Evolutionary conservation across 2,329 filamentous ascomycete genomes (phyloP).

Genomic region (Hymenotorrendiella dingleyae): DNA sequence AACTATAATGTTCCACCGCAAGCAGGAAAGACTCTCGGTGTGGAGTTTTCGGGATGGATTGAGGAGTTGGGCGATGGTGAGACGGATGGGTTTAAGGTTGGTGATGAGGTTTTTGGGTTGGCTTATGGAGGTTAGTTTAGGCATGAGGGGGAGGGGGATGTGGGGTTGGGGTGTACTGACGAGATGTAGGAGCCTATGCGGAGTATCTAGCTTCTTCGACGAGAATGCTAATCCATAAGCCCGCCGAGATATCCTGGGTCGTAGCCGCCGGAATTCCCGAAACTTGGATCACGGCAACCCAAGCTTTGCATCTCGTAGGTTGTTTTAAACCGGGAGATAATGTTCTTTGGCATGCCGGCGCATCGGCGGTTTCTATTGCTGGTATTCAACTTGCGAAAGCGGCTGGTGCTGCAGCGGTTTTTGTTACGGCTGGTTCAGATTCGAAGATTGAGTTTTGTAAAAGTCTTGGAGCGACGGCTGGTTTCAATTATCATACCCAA

Average conservation of each 20-base stretch:
- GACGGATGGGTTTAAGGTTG: conserved; percentile 59
- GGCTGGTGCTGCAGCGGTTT: conserved; percentile 65
- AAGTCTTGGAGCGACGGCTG: conserved; percentile 69
- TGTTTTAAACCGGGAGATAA: conserved; percentile 64
- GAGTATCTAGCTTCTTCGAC: conserved; percentile 74
- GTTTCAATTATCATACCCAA: conserved; percentile 76
- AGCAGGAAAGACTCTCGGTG: conserved; percentile 63
- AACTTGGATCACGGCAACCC: conserved; percentile 86
- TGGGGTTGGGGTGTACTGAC: too few relatives aligned
- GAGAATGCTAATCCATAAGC: conserved; percentile 80
- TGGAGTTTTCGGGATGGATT: conserved; percentile 71
- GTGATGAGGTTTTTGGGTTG: conserved; percentile 83
- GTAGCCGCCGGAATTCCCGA: conserved; percentile 78
- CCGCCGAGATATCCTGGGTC: conserved; percentile 63
- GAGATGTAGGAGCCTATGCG: conserved; percentile 83
- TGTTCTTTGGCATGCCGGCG: conserved; percentile 88
- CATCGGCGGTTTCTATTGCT: conserved; percentile 77
- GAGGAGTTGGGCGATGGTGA: conserved; percentile 35
- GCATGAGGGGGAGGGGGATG: too few relatives aligned
- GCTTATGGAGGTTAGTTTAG: conserved; percentile 90
- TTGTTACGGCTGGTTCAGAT: conserved; percentile 72
- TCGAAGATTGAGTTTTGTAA: conserved; percentile 76
- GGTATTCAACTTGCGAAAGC: conserved; percentile 75
- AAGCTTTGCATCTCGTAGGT: conserved; percentile 83
- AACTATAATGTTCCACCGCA: conserved; percentile 66